These are phyloP conservation scores for Mortierella polycephala DNA, from an alignment of 371 early-diverging fungal genomes.

Conservation along the genomic window DNA sequence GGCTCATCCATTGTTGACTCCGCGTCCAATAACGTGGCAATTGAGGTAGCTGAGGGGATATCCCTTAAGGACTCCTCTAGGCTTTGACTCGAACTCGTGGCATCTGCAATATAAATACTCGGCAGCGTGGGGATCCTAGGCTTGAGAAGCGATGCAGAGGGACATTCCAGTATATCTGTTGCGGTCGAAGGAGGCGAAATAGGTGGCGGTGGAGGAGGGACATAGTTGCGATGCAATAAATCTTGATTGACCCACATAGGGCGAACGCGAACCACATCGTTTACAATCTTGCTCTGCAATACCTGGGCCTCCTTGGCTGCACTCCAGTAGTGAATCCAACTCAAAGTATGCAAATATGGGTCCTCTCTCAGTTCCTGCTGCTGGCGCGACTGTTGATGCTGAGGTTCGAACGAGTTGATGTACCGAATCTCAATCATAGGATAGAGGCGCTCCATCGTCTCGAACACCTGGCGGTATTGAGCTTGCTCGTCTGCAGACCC, in stretches of 20 bases:
- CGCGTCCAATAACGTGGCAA: constrained; percentile 8
- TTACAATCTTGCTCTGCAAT: constrained; percentile 49
- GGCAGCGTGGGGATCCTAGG: neutral
- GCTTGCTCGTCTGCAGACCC: constrained; percentile 44
- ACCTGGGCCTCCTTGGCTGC: constrained; percentile 52
- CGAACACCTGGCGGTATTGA: constrained; percentile 49
- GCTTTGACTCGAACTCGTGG: neutral
- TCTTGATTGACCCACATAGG: constrained; percentile 51
- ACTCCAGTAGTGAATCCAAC: constrained; percentile 55
- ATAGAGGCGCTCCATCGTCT: constrained; percentile 24
- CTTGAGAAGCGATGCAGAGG: neutral
- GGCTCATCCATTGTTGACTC: constrained; percentile 12
- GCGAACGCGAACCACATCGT: constrained; percentile 45
- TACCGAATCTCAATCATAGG: constrained; percentile 48
- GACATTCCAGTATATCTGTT: neutral
- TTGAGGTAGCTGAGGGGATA: constrained; percentile 26
- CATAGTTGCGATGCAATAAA: constrained; percentile 41
- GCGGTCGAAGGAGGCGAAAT: neutral
- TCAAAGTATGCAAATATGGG: constrained; percentile 37
- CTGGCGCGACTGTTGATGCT: constrained; percentile 33
- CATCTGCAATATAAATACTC: constrained; percentile 21
- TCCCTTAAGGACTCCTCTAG: constrained; percentile 12
- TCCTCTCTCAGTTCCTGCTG: constrained; percentile 37
- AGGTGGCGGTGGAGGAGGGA: constrained; percentile 6
- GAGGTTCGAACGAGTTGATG: constrained; percentile 48